phyloP scores from a whole-genome alignment of 2,329 filamentous ascomycete species.

The Colletotrichum liaoningense region DNA sequence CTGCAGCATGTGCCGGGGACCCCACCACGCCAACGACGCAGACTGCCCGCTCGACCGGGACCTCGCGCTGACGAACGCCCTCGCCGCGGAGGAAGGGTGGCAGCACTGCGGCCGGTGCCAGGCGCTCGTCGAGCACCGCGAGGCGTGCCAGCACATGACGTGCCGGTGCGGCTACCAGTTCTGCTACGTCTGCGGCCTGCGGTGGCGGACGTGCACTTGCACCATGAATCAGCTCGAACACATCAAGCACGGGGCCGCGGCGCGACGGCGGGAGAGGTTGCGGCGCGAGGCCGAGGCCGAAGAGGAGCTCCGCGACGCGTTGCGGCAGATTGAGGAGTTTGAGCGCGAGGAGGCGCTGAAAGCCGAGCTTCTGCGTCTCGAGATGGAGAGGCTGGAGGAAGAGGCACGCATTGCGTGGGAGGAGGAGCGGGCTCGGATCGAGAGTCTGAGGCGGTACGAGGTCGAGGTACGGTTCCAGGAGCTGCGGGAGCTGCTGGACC shows the following conservation, averaged over 20 bases:
- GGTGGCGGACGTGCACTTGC: slow-evolving; percentile 81
- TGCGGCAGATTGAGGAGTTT: slow-evolving; percentile 58
- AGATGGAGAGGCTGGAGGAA: slow-evolving; percentile 47
- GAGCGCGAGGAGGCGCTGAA: slow-evolving; percentile 58
- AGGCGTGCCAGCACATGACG: slow-evolving; percentile 89
- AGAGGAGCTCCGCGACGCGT: slow-evolving; percentile 47
- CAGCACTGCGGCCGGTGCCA: slow-evolving; percentile 76
- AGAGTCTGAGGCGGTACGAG: slow-evolving; percentile 52
- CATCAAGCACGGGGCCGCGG: slow-evolving; percentile 51
- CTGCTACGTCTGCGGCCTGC: slow-evolving; percentile 81
- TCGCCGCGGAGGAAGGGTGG: slow-evolving; percentile 80
- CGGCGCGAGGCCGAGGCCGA: slow-evolving; percentile 48
- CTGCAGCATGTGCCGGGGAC: slow-evolving; percentile 62
- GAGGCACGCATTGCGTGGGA: slow-evolving; percentile 52
- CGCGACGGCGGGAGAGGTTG: slow-evolving; percentile 47
- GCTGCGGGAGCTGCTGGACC: slow-evolving; percentile 49
- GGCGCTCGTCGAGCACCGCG: slow-evolving; percentile 79
- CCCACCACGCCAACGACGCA: slow-evolving; percentile 50
- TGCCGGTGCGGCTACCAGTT: slow-evolving; percentile 85
- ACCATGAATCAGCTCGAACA: slow-evolving; percentile 56
- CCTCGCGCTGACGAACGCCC: slow-evolving; percentile 61
- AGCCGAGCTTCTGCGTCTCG: slow-evolving; percentile 51
- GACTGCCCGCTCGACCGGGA: slow-evolving; percentile 63
- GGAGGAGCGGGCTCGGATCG: slow-evolving; percentile 51
- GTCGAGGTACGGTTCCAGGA: slow-evolving; percentile 52